Conservation (phyloP, 1,139 yeast genomes). For the Pichia sp. region DNA sequence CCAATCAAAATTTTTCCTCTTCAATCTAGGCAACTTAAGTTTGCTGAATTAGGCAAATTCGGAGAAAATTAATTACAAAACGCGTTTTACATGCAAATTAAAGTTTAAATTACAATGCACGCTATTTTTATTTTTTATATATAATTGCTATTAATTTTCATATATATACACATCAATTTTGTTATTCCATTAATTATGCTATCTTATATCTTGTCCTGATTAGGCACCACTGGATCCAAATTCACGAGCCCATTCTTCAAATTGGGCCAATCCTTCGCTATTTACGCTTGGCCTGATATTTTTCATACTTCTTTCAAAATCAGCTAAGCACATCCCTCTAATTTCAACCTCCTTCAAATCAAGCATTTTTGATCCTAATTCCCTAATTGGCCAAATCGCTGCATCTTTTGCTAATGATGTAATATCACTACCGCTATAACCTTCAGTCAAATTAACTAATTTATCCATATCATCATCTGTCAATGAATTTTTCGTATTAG, state of each 20-base stretch:
- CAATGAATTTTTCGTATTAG: constrained; percentile 71
- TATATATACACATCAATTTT: too few species aligned
- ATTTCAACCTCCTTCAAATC: constrained; percentile 83
- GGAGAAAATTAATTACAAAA: too few species aligned
- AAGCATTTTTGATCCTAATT: constrained; percentile 81
- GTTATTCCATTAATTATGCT: too few species aligned
- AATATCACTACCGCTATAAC: constrained; percentile 87
- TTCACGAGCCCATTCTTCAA: constrained; percentile 85
- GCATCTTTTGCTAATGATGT: constrained; percentile 96
- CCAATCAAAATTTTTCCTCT: too few species aligned
- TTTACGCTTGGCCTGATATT: constrained; percentile 92
- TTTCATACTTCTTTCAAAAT: constrained; percentile 70
- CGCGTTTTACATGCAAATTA: too few species aligned
- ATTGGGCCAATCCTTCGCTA: constrained; percentile 66
- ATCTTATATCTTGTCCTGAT: too few species aligned
- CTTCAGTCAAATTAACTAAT: constrained; percentile 43
- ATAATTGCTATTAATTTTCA: too few species aligned
- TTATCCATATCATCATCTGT: constrained; percentile 55
- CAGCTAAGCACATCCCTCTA: constrained; percentile 69
- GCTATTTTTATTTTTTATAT: too few species aligned
- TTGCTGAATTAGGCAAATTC: too few species aligned
- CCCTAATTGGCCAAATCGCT: constrained; percentile 95
- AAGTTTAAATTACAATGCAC: too few species aligned
- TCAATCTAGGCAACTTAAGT: too few species aligned
- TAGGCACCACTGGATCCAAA: constrained; percentile 91